These are phyloP conservation scores for Verbena officinalis DNA, from an alignment of 257 asterid species.

Conservation along the genomic window DNA sequence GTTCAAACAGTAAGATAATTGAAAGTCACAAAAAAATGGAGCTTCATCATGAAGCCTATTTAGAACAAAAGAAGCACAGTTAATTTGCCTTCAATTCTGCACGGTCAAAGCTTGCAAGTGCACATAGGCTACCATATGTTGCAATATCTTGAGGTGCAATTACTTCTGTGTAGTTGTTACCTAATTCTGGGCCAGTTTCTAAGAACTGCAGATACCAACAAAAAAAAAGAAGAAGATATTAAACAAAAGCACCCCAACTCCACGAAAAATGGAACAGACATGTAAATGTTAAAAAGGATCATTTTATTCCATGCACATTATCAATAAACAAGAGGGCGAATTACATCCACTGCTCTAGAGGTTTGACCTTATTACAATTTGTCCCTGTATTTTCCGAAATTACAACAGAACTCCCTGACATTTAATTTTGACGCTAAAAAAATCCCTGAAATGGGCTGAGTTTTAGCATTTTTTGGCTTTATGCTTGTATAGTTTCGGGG, in stretches of 20 bases:
- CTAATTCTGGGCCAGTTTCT: conserved; percentile 85
- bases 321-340: too few relatives aligned
- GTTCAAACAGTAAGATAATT: conserved; percentile 13
- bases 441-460: too few relatives aligned
- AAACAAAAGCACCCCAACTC: conserved; percentile 13
- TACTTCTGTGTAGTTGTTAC: conserved; percentile 77
- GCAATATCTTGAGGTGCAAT: conserved; percentile 98
- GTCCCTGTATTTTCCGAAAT: too few relatives aligned
- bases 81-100: conserved; percentile 79
- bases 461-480: too few relatives aligned
- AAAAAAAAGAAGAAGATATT: conserved; percentile 10
- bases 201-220: conserved; percentile 63
- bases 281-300: not conserved
- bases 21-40: conserved; percentile 5
- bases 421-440: too few relatives aligned
- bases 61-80: conserved; percentile 3
- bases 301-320: too few relatives aligned
- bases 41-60: not conserved
- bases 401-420: too few relatives aligned
- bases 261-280: not conserved
- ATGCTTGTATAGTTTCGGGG: too few relatives aligned
- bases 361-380: too few relatives aligned
- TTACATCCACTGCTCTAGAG: too few relatives aligned
- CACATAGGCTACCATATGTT: conserved; percentile 96
- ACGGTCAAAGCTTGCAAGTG: conserved; percentile 97